Evolutionary conservation across 495 filamentous ascomycete genomes (phyloP).

Genomic region (Ascodesmis nigricans): DNA sequence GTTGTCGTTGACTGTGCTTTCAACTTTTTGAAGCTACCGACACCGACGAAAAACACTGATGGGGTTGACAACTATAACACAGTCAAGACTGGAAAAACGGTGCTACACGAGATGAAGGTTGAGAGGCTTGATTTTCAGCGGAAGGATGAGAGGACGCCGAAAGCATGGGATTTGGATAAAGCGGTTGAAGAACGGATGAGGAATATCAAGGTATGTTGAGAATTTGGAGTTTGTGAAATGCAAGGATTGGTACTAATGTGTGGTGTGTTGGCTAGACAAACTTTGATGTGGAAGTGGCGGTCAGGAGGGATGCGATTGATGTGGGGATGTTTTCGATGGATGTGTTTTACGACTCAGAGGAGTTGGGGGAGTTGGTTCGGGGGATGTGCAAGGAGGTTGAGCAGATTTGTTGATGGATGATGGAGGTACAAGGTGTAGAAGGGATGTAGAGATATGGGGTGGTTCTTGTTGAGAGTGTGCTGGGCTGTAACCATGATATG

Average conservation of each 20-base stretch:
- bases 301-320: slow-evolving; percentile 19
- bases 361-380: slow-evolving; percentile 13
- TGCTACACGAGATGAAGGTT: slow-evolving; percentile 10
- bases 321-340: slow-evolving; percentile 23
- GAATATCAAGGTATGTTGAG: slow-evolving; percentile 8
- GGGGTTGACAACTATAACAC: not conserved
- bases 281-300: slow-evolving; percentile 23
- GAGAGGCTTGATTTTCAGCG: not conserved
- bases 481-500: too few relatives aligned
- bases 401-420: not conserved
- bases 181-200: too few relatives aligned
- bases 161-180: slow-evolving; percentile 12
- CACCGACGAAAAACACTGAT: not conserved
- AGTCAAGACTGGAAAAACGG: not conserved
- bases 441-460: too few relatives aligned
- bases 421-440: too few relatives aligned
- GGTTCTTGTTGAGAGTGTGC: too few relatives aligned
- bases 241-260: slow-evolving; percentile 1
- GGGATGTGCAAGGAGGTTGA: slow-evolving; percentile 6
- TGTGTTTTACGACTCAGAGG: slow-evolving; percentile 14
- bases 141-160: not conserved
- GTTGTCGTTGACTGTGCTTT: slow-evolving; percentile 26
- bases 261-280: slow-evolving; percentile 22
- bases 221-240: not conserved
- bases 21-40: slow-evolving; percentile 22